phyloP scores from a whole-genome alignment of 768 basidiomycete species.

The Trametes cubensis region DNA sequence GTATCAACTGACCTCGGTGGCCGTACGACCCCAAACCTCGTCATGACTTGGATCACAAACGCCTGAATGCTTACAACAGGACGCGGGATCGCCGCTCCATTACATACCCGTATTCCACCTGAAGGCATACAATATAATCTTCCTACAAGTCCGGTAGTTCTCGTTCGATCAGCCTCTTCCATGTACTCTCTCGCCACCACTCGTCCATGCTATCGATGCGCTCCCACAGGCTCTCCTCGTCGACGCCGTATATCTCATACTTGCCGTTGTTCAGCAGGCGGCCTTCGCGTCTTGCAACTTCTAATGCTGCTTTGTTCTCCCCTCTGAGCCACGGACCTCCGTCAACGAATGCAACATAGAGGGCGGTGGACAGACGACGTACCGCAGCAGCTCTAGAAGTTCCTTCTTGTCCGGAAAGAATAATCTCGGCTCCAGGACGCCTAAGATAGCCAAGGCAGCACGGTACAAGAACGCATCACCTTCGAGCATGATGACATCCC shows the following conservation, averaged over 20 bases:
- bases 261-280: conserved; percentile 64
- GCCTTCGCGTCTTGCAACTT: conserved; percentile 79
- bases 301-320: conserved; percentile 79
- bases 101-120: not conserved
- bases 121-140: not conserved
- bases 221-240: conserved; percentile 86
- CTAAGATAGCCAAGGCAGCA: conserved; percentile 78
- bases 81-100: not conserved
- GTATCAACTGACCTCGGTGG: too few relatives aligned
- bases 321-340: conserved; percentile 51
- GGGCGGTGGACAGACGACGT: conserved; percentile 31
- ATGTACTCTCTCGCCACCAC: conserved; percentile 93
- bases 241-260: conserved; percentile 85
- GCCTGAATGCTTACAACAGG: not conserved
- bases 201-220: conserved; percentile 81
- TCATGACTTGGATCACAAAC: too few relatives aligned
- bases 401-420: conserved; percentile 87
- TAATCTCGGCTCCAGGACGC: conserved; percentile 79
- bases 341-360: not conserved
- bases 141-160: conserved; percentile 74
- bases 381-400: conserved; percentile 78
- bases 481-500: conserved; percentile 87
- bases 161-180: conserved; percentile 78
- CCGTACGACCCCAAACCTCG: too few relatives aligned
- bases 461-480: conserved; percentile 91